These are phyloP conservation scores for Acanthamoeba sp. DNA, from an alignment of 208 protist genomes.

Conservation along the genomic window DNA sequence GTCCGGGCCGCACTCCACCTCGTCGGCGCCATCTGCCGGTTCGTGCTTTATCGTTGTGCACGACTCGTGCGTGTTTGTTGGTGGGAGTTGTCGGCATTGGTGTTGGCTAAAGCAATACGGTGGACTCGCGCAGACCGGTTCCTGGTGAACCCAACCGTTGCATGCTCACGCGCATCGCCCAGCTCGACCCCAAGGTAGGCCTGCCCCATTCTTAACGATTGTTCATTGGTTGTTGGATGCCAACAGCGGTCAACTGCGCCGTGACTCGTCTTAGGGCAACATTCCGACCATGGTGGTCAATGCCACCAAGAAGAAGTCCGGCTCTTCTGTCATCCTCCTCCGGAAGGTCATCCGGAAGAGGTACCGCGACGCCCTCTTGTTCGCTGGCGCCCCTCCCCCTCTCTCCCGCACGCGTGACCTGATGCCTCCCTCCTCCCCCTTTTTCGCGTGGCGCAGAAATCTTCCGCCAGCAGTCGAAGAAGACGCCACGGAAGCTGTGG, in stretches of 20 bases:
- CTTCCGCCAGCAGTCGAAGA: background rate
- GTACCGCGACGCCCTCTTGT: background rate
- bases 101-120: background rate
- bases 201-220: background rate
- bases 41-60: background rate
- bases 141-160: conserved; percentile 26
- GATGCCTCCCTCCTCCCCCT: no score
- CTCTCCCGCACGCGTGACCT: no score
- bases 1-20: conserved; percentile 1
- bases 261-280: no score
- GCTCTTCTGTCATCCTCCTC: conserved; percentile 20
- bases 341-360: background rate
- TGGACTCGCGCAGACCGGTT: background rate
- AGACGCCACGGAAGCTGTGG: background rate
- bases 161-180: conserved; percentile 19
- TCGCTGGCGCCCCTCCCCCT: no score
- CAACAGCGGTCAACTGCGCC: no score
- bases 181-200: background rate
- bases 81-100: no score
- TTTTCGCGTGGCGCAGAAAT: background rate
- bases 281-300: conserved; percentile 37
- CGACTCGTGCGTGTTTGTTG: background rate
- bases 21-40: conserved; percentile 37
- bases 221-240: no score
- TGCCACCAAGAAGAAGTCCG: conserved; percentile 7